Evolutionary conservation across 2,329 filamentous ascomycete genomes (phyloP).

Genomic region (Fusarium aywerte): DNA sequence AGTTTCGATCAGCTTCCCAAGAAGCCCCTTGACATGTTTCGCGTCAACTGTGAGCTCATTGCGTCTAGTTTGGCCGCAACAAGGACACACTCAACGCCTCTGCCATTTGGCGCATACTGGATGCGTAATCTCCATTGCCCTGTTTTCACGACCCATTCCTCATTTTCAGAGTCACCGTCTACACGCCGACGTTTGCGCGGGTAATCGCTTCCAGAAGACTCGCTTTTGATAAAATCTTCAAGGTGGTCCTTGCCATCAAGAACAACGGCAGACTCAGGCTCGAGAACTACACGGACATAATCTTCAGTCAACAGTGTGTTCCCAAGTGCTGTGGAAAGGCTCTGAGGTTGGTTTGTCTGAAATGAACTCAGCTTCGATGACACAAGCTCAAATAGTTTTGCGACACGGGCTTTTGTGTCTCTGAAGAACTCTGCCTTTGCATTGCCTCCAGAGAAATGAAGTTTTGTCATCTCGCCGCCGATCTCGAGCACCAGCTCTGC

Average conservation of each 20-base stretch:
- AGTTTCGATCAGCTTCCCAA: slow-evolving; percentile 52
- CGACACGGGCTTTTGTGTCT: slow-evolving; percentile 74
- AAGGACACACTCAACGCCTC: slow-evolving; percentile 75
- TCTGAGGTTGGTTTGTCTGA: slow-evolving; percentile 67
- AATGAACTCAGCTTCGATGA: slow-evolving; percentile 80
- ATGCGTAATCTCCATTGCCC: slow-evolving; percentile 80
- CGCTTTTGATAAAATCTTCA: slow-evolving; percentile 43
- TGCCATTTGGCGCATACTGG: slow-evolving; percentile 62
- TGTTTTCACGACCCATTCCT: slow-evolving; percentile 71
- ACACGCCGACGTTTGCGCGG: slow-evolving; percentile 59
- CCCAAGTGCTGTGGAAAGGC: slow-evolving; percentile 73
- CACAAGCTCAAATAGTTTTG: slow-evolving; percentile 82
- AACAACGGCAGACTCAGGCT: slow-evolving; percentile 66
- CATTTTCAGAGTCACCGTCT: slow-evolving; percentile 50
- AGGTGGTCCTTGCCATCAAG: slow-evolving; percentile 66
- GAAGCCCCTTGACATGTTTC: slow-evolving; percentile 75
- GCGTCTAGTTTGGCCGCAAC: slow-evolving; percentile 82
- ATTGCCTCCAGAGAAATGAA: slow-evolving; percentile 58
- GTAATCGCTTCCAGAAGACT: slow-evolving; percentile 48
- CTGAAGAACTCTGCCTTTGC: slow-evolving; percentile 77
- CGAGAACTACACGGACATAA: slow-evolving; percentile 72
- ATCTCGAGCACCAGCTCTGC: slow-evolving; percentile 85
- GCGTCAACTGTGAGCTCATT: slow-evolving; percentile 70
- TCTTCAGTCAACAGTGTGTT: slow-evolving; percentile 77
- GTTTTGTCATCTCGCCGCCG: slow-evolving; percentile 70